phyloP scores from a whole-genome alignment of 139 green algal species.

The Coelastrella sp. region DNA sequence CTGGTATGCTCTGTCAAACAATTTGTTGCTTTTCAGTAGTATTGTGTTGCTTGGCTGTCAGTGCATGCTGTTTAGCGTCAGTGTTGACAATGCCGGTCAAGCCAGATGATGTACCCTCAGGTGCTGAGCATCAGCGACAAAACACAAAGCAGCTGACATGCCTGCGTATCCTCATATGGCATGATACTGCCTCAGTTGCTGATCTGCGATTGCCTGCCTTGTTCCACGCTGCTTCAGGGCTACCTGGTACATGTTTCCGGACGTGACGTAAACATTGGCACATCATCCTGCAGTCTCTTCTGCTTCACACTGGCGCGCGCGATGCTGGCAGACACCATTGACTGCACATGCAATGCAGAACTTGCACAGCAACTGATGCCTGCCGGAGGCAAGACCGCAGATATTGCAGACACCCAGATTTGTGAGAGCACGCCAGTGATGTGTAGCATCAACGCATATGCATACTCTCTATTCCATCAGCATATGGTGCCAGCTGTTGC shows the following conservation, averaged over 20 bases:
- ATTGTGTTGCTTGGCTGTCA: too few relatives aligned
- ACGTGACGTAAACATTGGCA: conserved; percentile 43
- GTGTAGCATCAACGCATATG: conserved; percentile 28
- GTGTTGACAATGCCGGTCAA: too few relatives aligned
- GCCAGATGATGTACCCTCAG: too few relatives aligned
- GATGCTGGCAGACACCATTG: conserved; percentile 41
- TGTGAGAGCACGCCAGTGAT: conserved; percentile 10
- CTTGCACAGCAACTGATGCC: conserved; percentile 6
- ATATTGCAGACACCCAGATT: not conserved
- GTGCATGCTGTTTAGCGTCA: too few relatives aligned
- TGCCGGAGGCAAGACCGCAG: not conserved
- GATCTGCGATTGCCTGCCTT: not conserved
- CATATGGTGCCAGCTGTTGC: conserved; percentile 38
- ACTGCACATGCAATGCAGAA: conserved; percentile 39
- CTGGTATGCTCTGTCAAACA: not conserved
- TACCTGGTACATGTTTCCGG: conserved; percentile 32
- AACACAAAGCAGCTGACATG: not conserved
- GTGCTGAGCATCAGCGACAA: not conserved
- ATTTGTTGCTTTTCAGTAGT: too few relatives aligned
- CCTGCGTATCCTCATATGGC: not conserved
- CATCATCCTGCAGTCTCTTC: conserved; percentile 43
- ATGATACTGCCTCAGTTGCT: not conserved
- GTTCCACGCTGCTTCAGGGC: not conserved
- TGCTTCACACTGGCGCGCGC: conserved; percentile 45
- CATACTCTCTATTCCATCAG: not conserved